Base-by-base conservation (phyloP, 192 early-diverging fungal species). In the Coemansia pectinata region DNA sequence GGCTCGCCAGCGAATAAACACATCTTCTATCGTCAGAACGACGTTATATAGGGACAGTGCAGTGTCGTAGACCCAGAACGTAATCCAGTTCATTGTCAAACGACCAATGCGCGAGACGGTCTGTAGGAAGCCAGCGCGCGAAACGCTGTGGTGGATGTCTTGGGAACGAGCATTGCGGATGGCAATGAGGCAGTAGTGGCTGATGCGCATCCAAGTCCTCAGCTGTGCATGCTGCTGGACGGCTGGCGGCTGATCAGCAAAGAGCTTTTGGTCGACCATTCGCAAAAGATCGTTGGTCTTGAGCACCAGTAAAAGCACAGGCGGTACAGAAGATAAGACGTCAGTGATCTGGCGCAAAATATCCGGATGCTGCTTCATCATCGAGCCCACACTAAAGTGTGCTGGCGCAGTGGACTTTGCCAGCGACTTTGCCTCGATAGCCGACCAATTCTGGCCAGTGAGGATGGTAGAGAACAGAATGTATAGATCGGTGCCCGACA, bases 221-320 rank as follows among this genome's bases (percentile, higher is more conserved):
- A 76, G 59, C 77, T 84, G 81, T 3, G 81, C 73, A 39, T 76
- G 81, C 45, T 65, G 73, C 67, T 79, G 77, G 21, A 79, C 81
- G 0, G 50, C 48, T 2, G 62, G 53, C 12, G 81, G 81, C 57
- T 78, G 77, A 63, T 84, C 81, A 2, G 73, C 70, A 71, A 84
- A 84, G 25, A 84, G 74, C 63, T 69, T 69, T 66, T 88, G 85
- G 63, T 92, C 89, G 40, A 92, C 65, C 58, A 86, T 86, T 36
- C 95, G 86, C 23, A 98, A 70, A 36, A 98, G 75, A 69, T 98
- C 96, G 76, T 96, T 95, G 4, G 95, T 96, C 73, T 96, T 98
- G 67, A 98, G 86, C 21, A 98, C 81, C 47, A 98, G 79, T 1
- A 96, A 80, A 17, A 98, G 81, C n/a, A 92, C 88, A 0, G 94